Conservation (phyloP, 1,284 basidiomycete genomes). For the Neolentinus lepideus region DNA sequence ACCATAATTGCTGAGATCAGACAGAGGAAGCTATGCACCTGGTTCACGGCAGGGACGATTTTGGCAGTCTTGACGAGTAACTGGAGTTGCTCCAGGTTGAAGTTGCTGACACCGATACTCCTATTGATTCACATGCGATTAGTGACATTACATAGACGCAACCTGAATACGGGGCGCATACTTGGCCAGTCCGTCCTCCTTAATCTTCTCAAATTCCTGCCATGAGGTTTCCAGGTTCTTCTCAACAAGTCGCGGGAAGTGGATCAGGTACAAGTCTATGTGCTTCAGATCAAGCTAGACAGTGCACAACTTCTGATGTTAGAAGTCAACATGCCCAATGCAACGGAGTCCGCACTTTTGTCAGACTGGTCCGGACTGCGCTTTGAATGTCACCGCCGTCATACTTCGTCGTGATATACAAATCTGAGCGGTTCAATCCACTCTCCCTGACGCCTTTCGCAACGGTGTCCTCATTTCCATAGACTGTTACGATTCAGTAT, state of each 20-base stretch:
- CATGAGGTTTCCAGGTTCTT: slow-evolving; percentile 49
- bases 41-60: slow-evolving; percentile 70
- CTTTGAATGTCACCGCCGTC: slow-evolving; percentile 32
- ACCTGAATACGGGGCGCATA: slow-evolving; percentile 16
- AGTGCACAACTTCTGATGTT: not conserved
- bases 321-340: not conserved
- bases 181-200: slow-evolving; percentile 56
- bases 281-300: slow-evolving; percentile 63
- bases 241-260: slow-evolving; percentile 37
- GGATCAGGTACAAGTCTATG: slow-evolving; percentile 71
- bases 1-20: not conserved
- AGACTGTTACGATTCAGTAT: slow-evolving; percentile 24
- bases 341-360: slow-evolving; percentile 22
- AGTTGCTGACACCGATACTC: slow-evolving; percentile 82
- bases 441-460: slow-evolving; percentile 44
- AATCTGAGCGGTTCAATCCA: slow-evolving; percentile 34
- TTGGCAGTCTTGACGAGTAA: slow-evolving; percentile 47
- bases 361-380: slow-evolving; percentile 29
- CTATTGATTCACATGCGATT: slow-evolving; percentile 23
- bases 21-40: slow-evolving; percentile 38
- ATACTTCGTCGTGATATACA: slow-evolving; percentile 58
- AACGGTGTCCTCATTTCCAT: slow-evolving; percentile 44
- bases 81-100: slow-evolving; percentile 51
- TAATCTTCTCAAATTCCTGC: slow-evolving; percentile 61
- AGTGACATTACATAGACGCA: not conserved